These are phyloP conservation scores for Scheffersomyces cryptocercus DNA, from an alignment of 1,139 yeast genomes.

Conservation along the genomic window DNA sequence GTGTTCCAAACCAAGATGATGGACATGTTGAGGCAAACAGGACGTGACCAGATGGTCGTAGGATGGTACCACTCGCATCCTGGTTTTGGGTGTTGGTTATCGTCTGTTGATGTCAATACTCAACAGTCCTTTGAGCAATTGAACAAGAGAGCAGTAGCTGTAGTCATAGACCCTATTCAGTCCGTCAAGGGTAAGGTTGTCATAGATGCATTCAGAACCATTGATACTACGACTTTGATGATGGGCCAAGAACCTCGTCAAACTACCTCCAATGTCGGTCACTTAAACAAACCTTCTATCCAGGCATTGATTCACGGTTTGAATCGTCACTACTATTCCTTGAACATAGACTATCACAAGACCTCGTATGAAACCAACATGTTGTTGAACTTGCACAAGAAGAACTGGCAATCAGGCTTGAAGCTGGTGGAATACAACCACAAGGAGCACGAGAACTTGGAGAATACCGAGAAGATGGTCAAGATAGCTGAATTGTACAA, in stretches of 20 bases:
- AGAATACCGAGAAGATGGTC: conserved; percentile 77
- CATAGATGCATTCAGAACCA: conserved; percentile 95
- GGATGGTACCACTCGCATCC: conserved; percentile 99
- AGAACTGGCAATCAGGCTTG: conserved; percentile 94
- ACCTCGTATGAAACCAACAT: conserved; percentile 91
- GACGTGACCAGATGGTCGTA: conserved; percentile 97
- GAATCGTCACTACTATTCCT: conserved; percentile 94
- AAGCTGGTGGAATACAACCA: conserved; percentile 75
- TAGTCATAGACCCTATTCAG: conserved; percentile 96
- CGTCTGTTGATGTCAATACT: conserved; percentile 95
- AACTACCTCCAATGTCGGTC: conserved; percentile 94
- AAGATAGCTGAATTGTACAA: conserved; percentile 90
- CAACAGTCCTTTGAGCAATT: conserved; percentile 97
- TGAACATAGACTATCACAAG: conserved; percentile 92
- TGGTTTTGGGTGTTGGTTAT: conserved; percentile 99
- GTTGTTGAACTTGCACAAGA: conserved; percentile 92
- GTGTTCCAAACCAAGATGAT: conserved; percentile 99
- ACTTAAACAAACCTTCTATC: conserved; percentile 94
- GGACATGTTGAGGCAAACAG: conserved; percentile 99
- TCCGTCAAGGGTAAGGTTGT: conserved; percentile 98
- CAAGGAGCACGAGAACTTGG: conserved; percentile 75
- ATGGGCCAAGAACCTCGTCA: conserved; percentile 98
- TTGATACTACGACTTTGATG: conserved; percentile 85
- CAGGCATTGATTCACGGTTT: conserved; percentile 97
- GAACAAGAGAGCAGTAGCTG: conserved; percentile 94